Evolutionary conservation across 148 eudicot genomes (phyloP), one percentile per base, ranked within the genome.

Genomic region (Linanthus parryae): DNA sequence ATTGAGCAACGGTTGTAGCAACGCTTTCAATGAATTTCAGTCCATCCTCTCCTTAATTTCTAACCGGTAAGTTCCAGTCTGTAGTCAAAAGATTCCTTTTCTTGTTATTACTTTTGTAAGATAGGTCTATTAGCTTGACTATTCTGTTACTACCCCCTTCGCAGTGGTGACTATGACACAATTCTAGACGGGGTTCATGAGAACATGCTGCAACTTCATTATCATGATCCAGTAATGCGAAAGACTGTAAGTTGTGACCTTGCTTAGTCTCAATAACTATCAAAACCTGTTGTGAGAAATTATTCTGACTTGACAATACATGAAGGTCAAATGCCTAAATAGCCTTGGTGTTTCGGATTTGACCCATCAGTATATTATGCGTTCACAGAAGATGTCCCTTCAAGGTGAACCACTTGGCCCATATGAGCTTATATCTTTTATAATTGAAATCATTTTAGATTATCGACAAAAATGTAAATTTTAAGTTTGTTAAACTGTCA

Each of bases 161-260:
- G 59, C 85, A 94, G 99, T 26, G 88, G 95, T 22, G 95, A 88
- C 68, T 80, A 76, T 63, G 99, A 94, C 54, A 58, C 80, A 63
- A 67, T 94, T 57, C 67, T 73, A 41, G 96, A 94, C 52, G 99
- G 99, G 52, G 74, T 94, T 54, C 82, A 94, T 59, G 99, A 88
- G 66, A 94, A 94, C 62, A 78, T 84, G 37, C 64, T 94, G 70
- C 85, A 76, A 64, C 76, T 79, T 27, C 78, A 59, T 63, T 84
- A 94, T 80, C 85, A 77, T 68, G 99, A 94, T 64, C 99, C 99
- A 39, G 20, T 83, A 70, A 75, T 94, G 88, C 73, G 63, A 68
- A 94, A 84, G 71, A 94, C 99, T 62, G 99, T 88, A 73, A 58
- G 82, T 65, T 48, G 54, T 68, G 15, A 6, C 29, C 52, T 27